Base-by-base conservation (phyloP, 768 basidiomycete genomes). In the Tephrocybe sp. region DNA sequence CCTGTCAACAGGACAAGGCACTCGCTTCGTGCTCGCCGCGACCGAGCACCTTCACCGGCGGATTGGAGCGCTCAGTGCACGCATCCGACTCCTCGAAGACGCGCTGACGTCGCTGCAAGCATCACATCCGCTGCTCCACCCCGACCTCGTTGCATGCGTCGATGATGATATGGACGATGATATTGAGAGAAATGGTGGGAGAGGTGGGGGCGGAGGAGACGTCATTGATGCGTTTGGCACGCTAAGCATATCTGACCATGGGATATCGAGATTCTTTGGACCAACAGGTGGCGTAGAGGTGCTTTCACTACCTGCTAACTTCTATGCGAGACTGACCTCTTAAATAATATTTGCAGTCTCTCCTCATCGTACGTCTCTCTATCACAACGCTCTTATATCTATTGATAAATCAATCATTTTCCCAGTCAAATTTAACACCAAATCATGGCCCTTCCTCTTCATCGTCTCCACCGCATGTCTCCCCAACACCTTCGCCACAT, bases 1-100 rank as follows among this genome's bases (percentile, higher is more conserved):
- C 59, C 71, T 89, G n/a, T 79, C 86, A 0, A 88, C 87, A n/a
- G 87, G 87, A 11, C 84, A 89, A 66, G 86, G 86, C 53, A 87
- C 86, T 48, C 78, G 88, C 1, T 83, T 83, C 53, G 83, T 85
- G 14, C 70, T 85, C 33, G 84, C 84, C 3, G 83, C 80, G 9
- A 85, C 84, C 5, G 84, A 83, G 60, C 84, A 85, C 44, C 77
- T 85, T 15, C 83, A 86, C 64, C 74, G 73, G 37, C 76, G 76
- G 44, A 80, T 85, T 46, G 59, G 77, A 8, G 69, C 69, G 50
- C 77, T 86, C 66, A 70, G 75, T 54, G 68, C 72, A 7, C 76
- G 85, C 26, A 78, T 86, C 41, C 75, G 78, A 30, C 43, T 57
- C 34, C 61, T 62, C 5, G 85, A 86, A 68, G 84, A 84, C 50